Percentiles rank a stretch among this genome's conserved stretches.
Evolutionary conservation across 306 rosid species (phyloP).

Genomic region (Acacia melanoxylon): DNA sequence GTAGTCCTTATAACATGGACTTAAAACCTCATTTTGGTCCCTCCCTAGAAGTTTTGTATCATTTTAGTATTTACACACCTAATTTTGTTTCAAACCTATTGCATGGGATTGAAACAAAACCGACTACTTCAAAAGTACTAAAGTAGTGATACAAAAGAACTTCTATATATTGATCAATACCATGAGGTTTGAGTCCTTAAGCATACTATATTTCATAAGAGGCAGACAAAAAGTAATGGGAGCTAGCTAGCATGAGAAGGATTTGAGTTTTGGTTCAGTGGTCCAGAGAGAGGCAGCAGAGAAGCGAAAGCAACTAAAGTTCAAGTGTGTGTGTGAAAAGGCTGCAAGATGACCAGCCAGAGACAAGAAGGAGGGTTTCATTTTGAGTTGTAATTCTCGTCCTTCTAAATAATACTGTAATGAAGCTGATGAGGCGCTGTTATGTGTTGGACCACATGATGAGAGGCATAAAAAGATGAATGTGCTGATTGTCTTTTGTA

Average conservation of each 20-base stretch:
- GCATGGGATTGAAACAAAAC: background rate
- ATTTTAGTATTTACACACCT: background rate
- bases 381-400: conserved; percentile 1
- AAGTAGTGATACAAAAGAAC: background rate
- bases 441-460: conserved; percentile 20
- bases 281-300: conserved; percentile 32
- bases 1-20: background rate
- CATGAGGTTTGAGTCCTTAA: background rate
- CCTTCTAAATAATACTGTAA: conserved; percentile 12
- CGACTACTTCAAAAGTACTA: background rate
- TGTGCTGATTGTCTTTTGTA: conserved; percentile 18
- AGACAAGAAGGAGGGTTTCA: conserved; percentile 31
- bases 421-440: conserved; percentile 18
- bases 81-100: background rate
- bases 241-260: background rate
- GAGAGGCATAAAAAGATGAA: conserved; percentile 24
- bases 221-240: background rate
- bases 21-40: background rate
- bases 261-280: conserved; percentile 19
- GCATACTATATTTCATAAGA: background rate
- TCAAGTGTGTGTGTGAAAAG: conserved; percentile 28
- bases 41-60: background rate
- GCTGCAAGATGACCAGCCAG: conserved; percentile 29
- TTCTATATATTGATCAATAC: background rate
- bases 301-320: background rate